Base-by-base conservation (phyloP, 1,284 basidiomycete genomes). In the Leccinum ambiguum region DNA sequence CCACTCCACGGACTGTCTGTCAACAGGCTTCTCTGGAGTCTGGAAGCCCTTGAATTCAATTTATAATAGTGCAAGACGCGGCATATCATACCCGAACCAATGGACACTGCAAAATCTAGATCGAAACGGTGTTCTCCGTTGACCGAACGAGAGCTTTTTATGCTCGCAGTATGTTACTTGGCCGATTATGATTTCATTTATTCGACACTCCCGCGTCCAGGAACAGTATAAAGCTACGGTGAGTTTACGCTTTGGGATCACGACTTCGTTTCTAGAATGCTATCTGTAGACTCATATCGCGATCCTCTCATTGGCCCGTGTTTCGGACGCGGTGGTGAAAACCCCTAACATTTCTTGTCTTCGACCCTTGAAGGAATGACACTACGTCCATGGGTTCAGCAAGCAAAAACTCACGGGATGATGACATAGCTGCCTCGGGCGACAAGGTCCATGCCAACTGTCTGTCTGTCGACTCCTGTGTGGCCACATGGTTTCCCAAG, bases 241-340 rank as follows among this genome's bases (percentile, higher is more conserved):
- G 36, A 58, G 30, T 48, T 41, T 18, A 50, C 4, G 48, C 41
- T 54, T 63, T 64, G 61, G 41, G 66, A 64, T 64, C 59, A 63
- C 33, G 9, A 23, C 23, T 23, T 23, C 23, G 23, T 63, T 70
- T 72, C 65, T 36, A 66, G 69, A 72, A 72, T 3, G 36, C 53
- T 69, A 69, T 69, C 66, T 62, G 33, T 45, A 45, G 33, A 56
- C 54, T 8, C 54, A 58, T 70, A 70, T 73, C 69, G 70, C 61
- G 21, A 16, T 26, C 13, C 3, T 10, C 16, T 21, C 45, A 73
- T 73, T 72, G 72, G 72, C 18, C 60, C 18, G 26, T 26, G 14
- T 36, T 63, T 72, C 63, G 69, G 69, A 64, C 4, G 69, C 70
- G 66, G 48, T 5, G 18, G 26, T 45, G 57, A 60, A 59, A 56